Evolutionary conservation across 140 eudicot species (phyloP), one percentile per base, ranked within the genome.

Genomic region (Bidens hawaiensis): DNA sequence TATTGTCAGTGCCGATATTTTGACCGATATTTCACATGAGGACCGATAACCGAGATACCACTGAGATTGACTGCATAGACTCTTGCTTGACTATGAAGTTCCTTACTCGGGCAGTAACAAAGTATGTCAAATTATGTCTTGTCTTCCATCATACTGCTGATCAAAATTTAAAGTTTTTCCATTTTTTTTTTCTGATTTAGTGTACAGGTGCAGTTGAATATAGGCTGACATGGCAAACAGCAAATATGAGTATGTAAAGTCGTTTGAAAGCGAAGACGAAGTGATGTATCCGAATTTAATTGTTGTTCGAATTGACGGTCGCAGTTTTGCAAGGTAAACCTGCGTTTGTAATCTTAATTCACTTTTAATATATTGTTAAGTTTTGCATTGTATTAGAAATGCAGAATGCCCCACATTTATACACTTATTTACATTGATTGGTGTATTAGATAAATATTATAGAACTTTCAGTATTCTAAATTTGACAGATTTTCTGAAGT

Each of bases 191-290:
- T 36, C 7, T 2, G 23, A 10, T 36, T 50, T 16, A 19, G 3
- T 25, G 18, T 52, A 16, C 42, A n/a, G 41, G 64, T 12, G 26
- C 18, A 24, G 71, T 54, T 65, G 68, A 56, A 45, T 48, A n/a
- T 11, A 58, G 69, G 74, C 38, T 6, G 57, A 1, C 31, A 90
- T 90, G 97, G 97, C 97, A 1, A 90, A 90, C 41, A 87, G 97
- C 88, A 87, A 84, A 79, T 90, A 90, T 42, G 96, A 87, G 75
- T 90, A 90, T 36, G 97, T 90, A 8, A 90, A 90, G 53, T 62
- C 73, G 1, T 87, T 72, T 62, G 97, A 90, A 73, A 74, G 25
- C 14, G 75, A 80, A 46, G 94, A 90, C 24, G 82, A 84, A 60
- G 70, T 90, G 23, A 71, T 87, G 85, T 69, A 67, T 25, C 90